Percentiles rank a stretch among this genome's conserved stretches.
Conservation (phyloP, 108 stramenopile genomes). For the Discostella stelligeroides region DNA sequence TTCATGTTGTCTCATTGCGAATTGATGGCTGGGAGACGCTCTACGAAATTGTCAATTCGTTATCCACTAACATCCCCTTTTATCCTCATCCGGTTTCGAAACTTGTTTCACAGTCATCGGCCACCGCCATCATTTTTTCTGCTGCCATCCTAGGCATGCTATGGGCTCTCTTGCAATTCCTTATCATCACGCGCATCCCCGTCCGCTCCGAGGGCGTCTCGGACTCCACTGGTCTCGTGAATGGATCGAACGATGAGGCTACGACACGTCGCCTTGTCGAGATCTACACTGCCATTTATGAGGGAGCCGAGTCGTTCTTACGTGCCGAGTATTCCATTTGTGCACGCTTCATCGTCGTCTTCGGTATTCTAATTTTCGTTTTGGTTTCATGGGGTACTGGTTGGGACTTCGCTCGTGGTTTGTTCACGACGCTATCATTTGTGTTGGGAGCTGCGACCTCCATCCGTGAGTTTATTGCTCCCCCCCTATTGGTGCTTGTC, state of each 20-base stretch:
- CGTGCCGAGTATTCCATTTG: slow-evolving; percentile 95
- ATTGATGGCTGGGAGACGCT: not conserved
- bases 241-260: slow-evolving; percentile 68
- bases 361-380: slow-evolving; percentile 83
- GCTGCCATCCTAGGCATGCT: slow-evolving; percentile 73
- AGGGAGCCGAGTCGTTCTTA: slow-evolving; percentile 96
- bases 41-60: too few relatives aligned
- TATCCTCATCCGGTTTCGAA: not conserved
- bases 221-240: slow-evolving; percentile 55
- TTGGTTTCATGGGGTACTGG: slow-evolving; percentile 89
- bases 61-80: slow-evolving; percentile 4
- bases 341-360: slow-evolving; percentile 86
- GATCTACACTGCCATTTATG: slow-evolving; percentile 94
- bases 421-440: slow-evolving; percentile 92
- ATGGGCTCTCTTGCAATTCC: slow-evolving; percentile 79
- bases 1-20: not conserved
- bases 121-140: slow-evolving; percentile 72
- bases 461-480: slow-evolving; percentile 46
- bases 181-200: slow-evolving; percentile 81
- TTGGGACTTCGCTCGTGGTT: slow-evolving; percentile 86
- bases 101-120: slow-evolving; percentile 51
- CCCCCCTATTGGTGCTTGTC: slow-evolving; percentile 45
- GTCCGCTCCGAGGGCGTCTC: slow-evolving; percentile 59
- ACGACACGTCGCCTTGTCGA: slow-evolving; percentile 81
- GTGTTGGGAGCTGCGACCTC: slow-evolving; percentile 89